Conservation (phyloP, 352 stramenopile genomes). For the Pythium dissimile region DNA sequence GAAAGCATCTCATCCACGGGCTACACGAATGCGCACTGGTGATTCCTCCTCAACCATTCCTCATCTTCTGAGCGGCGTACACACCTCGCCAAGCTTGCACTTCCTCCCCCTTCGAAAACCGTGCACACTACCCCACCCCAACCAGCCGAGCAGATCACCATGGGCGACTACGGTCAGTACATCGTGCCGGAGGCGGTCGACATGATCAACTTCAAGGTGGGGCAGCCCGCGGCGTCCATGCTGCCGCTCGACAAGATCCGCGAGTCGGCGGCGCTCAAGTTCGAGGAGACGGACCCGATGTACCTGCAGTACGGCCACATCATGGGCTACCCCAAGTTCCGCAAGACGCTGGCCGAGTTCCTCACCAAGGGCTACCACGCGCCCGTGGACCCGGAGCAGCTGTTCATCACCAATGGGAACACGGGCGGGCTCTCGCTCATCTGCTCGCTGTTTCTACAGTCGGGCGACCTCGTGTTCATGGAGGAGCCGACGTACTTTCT, state of each 20-base stretch:
- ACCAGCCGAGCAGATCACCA: no score
- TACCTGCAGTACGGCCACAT: conserved; percentile 89
- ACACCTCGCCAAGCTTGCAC: background rate
- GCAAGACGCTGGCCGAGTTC: conserved; percentile 69
- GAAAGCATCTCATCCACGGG: background rate
- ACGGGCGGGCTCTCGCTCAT: conserved; percentile 91
- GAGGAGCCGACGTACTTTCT: conserved; percentile 95
- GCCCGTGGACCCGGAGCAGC: conserved; percentile 73
- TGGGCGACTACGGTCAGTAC: conserved; percentile 87
- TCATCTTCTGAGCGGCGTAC: no score
- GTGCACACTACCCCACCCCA: no score
- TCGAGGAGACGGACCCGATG: conserved; percentile 80
- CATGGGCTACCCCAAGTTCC: conserved; percentile 87
- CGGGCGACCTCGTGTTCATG: conserved; percentile 91
- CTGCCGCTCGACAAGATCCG: conserved; percentile 87
- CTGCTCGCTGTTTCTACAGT: conserved; percentile 81
- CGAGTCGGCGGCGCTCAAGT: conserved; percentile 74
- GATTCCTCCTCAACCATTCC: background rate
- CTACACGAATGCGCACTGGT: no score
- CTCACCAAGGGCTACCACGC: conserved; percentile 75
- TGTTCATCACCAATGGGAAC: conserved; percentile 93
- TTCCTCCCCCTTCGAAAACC: no score
- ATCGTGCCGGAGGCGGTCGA: conserved; percentile 69
- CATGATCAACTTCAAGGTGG: conserved; percentile 92
- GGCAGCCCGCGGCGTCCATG: conserved; percentile 75